Conservation (phyloP, 2,329 filamentous ascomycete species). For the Fusarium sp. region DNA sequence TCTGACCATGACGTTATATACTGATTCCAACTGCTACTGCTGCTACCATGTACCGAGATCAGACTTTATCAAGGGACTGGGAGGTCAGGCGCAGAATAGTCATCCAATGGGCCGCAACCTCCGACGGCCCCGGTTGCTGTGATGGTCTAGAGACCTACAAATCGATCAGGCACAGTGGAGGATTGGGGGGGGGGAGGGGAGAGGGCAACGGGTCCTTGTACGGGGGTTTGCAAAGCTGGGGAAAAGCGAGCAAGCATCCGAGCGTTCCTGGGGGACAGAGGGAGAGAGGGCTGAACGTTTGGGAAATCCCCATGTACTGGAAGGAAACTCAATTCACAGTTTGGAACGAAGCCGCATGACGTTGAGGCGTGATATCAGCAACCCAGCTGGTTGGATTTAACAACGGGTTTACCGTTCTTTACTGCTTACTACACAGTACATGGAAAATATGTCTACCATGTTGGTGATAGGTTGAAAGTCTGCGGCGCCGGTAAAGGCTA, state of each 20-base stretch:
- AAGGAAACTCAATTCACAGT: not conserved
- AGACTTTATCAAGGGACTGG: not conserved
- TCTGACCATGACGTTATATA: constrained; percentile 9
- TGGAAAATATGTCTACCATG: not conserved
- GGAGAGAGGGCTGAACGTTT: not conserved
- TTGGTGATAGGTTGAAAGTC: not conserved
- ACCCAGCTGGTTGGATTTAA: not conserved
- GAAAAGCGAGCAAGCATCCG: constrained; percentile 5
- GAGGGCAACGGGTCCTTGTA: not conserved
- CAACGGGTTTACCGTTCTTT: not conserved
- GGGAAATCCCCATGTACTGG: too few relatives aligned
- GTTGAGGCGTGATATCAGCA: not conserved
- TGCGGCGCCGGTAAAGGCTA: not conserved
- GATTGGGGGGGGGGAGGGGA: constrained; percentile 17
- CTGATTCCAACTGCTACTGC: not conserved
- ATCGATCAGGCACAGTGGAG: constrained; percentile 41
- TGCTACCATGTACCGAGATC: not conserved
- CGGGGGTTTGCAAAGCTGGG: constrained; percentile 24
- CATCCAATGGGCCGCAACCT: constrained; percentile 7
- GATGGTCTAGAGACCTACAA: constrained; percentile 32
- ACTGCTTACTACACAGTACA: not conserved
- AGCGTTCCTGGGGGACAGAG: not conserved
- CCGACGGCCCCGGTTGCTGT: constrained; percentile 2
- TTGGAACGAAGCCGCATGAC: not conserved
- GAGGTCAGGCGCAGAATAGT: constrained; percentile 26